Evolutionary conservation across 192 early-diverging fungal species (phyloP), one percentile per base, ranked within the genome.

Genomic region (Chytriomyces confervae): DNA sequence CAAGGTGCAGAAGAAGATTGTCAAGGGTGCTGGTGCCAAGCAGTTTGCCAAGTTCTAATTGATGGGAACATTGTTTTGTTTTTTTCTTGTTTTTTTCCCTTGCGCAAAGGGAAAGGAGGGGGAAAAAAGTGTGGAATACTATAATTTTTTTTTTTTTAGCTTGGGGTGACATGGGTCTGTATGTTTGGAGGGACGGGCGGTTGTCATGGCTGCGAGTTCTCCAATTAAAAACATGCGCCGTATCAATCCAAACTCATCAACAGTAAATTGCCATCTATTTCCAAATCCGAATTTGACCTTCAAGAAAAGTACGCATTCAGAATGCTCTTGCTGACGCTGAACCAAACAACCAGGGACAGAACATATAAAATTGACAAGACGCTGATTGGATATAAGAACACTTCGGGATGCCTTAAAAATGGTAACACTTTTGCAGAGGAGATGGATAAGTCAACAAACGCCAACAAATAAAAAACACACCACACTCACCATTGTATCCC

Each of bases 21-120:
- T 84, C 79, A 94, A 94, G 91, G 90, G 89, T 83, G 87, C 90
- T 84, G 76, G 66, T 62, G 77, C 69, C 69, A 96, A 96, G 94
- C 84, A 88, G 84, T 96, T 96, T 91, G 81, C 88, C 82, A 95
- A 94, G 91, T 96, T 95, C 92, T 96, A 93, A 92, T 36, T 36
- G 36, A 36, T 36, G 36, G 36, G 36, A 36, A 36, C 36, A 36
- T 36, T 36, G 36, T 36, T 36, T 36, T 36, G 36, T 36, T 36
- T 36, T 36, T 36, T 36, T 36, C 36, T 36, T 36, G 36, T 36
- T 36, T 36, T 2, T 36, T 36, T 36, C 36, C 36, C 36, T 36
- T 36, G 36, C 36, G 36, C 36, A 36, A 36, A 36, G 36, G 36
- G 36, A 36, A 36, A 36, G 36, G 36, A 36, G 36, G 36, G 36